Conservation (phyloP, 2,329 filamentous ascomycete species). For the Neocucurbitaria cava region DNA sequence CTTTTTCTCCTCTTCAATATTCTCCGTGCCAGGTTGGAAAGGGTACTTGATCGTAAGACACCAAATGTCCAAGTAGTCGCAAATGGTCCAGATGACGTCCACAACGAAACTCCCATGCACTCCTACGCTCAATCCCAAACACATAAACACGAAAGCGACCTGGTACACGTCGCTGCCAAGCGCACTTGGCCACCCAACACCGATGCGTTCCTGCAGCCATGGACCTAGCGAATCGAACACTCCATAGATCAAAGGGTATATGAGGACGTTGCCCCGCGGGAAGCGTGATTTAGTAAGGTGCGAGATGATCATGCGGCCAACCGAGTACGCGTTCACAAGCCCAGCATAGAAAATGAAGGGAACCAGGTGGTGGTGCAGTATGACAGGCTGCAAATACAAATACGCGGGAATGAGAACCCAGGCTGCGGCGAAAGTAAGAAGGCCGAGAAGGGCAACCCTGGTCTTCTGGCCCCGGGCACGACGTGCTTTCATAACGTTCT, state of each 20-base stretch:
- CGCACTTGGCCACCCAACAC: slow-evolving; percentile 56
- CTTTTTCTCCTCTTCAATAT: slow-evolving; percentile 36
- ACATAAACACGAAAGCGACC: slow-evolving; percentile 88
- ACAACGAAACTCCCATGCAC: slow-evolving; percentile 98
- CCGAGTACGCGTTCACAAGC: slow-evolving; percentile 90
- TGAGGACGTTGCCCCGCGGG: slow-evolving; percentile 88
- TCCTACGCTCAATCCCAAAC: slow-evolving; percentile 82
- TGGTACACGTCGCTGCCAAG: slow-evolving; percentile 75
- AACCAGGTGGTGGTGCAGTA: slow-evolving; percentile 82
- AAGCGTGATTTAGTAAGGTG: slow-evolving; percentile 88
- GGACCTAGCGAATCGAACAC: slow-evolving; percentile 84
- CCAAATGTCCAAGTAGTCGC: slow-evolving; percentile 98
- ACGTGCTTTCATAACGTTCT: slow-evolving; percentile 84
- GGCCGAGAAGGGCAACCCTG: slow-evolving; percentile 78
- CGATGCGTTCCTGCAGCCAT: slow-evolving; percentile 57
- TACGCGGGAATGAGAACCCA: slow-evolving; percentile 82
- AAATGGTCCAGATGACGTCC: slow-evolving; percentile 96
- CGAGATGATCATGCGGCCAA: slow-evolving; percentile 94
- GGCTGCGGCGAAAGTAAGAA: slow-evolving; percentile 78
- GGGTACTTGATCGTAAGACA: slow-evolving; percentile 96
- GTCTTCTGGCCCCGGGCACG: slow-evolving; percentile 75
- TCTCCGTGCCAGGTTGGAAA: slow-evolving; percentile 53
- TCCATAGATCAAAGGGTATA: slow-evolving; percentile 77
- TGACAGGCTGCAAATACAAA: slow-evolving; percentile 82
- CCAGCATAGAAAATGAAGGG: slow-evolving; percentile 90